Percentiles rank a stretch among this genome's conserved stretches.
These are phyloP conservation scores for Actinomucor elegans DNA, from an alignment of 371 early-diverging fungal genomes.

Conservation along the genomic window DNA sequence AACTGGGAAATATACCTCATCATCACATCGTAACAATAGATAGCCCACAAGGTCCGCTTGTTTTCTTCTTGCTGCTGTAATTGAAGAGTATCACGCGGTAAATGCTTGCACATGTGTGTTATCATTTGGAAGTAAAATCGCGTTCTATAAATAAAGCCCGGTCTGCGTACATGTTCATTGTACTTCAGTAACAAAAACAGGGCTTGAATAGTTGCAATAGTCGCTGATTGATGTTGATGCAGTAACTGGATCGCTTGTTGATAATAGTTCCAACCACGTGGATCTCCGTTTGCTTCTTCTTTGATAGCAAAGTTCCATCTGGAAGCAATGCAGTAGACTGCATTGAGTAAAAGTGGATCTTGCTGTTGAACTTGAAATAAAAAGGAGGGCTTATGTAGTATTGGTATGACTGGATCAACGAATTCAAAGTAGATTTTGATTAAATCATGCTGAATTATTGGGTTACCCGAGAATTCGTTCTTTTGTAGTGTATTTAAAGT, in stretches of 20 bases:
- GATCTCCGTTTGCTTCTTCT: slow-evolving; percentile 18
- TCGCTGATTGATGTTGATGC: slow-evolving; percentile 17
- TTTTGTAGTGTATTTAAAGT: no score
- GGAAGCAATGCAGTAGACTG: slow-evolving; percentile 33
- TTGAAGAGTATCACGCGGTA: slow-evolving; percentile 14
- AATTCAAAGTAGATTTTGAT: slow-evolving; percentile 65
- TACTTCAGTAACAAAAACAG: slow-evolving; percentile 34
- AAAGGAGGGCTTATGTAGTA: slow-evolving; percentile 56
- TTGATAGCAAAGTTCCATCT: slow-evolving; percentile 22
- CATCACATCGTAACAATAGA: slow-evolving; percentile 34
- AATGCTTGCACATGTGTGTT: slow-evolving; percentile 28
- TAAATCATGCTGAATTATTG: no score
- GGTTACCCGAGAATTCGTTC: no score
- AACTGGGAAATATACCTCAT: slow-evolving; percentile 36
- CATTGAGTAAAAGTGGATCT: slow-evolving; percentile 23
- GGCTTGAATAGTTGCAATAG: slow-evolving; percentile 32
- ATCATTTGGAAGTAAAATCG: slow-evolving; percentile 28
- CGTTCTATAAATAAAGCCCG: slow-evolving; percentile 31
- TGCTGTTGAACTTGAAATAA: slow-evolving; percentile 10
- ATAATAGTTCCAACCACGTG: slow-evolving; percentile 32
- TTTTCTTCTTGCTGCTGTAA: not conserved
- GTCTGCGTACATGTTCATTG: slow-evolving; percentile 34
- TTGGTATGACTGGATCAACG: slow-evolving; percentile 67
- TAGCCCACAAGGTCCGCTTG: slow-evolving; percentile 31
- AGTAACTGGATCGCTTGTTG: slow-evolving; percentile 24